Conservation (phyloP, 441 rosid species). For the Erodium trifolium region DNA sequence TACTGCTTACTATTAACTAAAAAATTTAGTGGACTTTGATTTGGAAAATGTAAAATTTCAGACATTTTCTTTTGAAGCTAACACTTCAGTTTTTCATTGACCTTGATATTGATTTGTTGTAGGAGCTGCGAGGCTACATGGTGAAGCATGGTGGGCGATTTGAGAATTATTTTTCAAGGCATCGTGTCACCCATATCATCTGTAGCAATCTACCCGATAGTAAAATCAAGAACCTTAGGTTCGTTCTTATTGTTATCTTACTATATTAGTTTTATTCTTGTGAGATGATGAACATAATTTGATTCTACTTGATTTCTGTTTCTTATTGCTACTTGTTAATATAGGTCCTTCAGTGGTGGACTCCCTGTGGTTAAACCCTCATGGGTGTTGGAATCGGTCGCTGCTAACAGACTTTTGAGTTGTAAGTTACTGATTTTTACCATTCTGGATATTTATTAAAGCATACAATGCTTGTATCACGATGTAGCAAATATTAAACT, state of each 20-base stretch:
- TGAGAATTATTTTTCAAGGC: conserved; percentile 83
- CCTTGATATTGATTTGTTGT: conserved; percentile 14
- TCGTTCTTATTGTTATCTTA: neutral
- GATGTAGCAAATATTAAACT: no score
- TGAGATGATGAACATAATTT: conserved; percentile 6
- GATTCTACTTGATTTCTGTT: conserved; percentile 1
- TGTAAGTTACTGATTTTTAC: conserved; percentile 43
- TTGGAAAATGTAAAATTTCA: no score
- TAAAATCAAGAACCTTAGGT: conserved; percentile 86
- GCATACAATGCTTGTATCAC: no score
- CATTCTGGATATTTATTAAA: no score
- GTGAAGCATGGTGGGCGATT: conserved; percentile 62
- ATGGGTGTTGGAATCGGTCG: conserved; percentile 78
- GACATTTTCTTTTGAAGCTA: no score
- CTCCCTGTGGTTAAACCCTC: conserved; percentile 87
- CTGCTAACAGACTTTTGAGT: conserved; percentile 63
- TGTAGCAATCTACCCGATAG: conserved; percentile 86
- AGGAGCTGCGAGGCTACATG: conserved; percentile 74
- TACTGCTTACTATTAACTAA: neutral
- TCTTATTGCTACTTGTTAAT: neutral
- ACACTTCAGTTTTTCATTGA: no score
- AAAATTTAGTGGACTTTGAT: no score
- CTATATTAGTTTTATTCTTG: conserved; percentile 8
- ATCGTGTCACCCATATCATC: conserved; percentile 66
- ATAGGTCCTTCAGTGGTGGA: conserved; percentile 83